These are phyloP conservation scores for Calocera cornea DNA, from an alignment of 768 basidiomycete species.

Conservation along the genomic window DNA sequence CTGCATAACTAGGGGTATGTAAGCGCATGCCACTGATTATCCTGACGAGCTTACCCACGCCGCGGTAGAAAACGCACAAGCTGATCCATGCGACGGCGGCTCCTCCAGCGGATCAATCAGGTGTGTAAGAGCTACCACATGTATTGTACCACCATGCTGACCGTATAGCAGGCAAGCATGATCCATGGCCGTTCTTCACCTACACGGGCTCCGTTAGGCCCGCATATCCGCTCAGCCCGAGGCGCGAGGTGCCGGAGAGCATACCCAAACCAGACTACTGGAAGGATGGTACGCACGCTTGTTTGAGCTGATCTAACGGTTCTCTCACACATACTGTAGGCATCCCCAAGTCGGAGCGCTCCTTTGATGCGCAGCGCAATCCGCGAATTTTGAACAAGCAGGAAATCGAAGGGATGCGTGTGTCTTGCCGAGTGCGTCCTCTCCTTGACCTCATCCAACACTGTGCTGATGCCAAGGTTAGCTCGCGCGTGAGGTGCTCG, in stretches of 20 bases:
- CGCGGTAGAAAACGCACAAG: slow-evolving; percentile 68
- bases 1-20: slow-evolving; percentile 25
- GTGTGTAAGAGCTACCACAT: not conserved
- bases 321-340: not conserved
- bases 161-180: slow-evolving; percentile 53
- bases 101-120: slow-evolving; percentile 18
- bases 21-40: not conserved
- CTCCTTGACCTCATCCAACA: slow-evolving; percentile 2
- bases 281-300: slow-evolving; percentile 39
- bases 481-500: slow-evolving; percentile 86
- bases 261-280: slow-evolving; percentile 87
- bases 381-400: slow-evolving; percentile 51
- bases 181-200: slow-evolving; percentile 62
- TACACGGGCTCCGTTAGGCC: slow-evolving; percentile 74
- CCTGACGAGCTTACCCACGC: slow-evolving; percentile 5
- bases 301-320: slow-evolving; percentile 22
- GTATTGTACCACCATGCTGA: not conserved
- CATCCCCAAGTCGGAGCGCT: slow-evolving; percentile 34
- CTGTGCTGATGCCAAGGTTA: slow-evolving; percentile 22
- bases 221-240: slow-evolving; percentile 73
- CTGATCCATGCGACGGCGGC: slow-evolving; percentile 43
- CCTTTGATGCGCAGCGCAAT: slow-evolving; percentile 39
- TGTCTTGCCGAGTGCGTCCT: slow-evolving; percentile 60
- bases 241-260: slow-evolving; percentile 61
- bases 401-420: slow-evolving; percentile 83